These are phyloP conservation scores for Paratinospora sagittata DNA, from an alignment of 164 flowering plant genomes.

Conservation along the genomic window DNA sequence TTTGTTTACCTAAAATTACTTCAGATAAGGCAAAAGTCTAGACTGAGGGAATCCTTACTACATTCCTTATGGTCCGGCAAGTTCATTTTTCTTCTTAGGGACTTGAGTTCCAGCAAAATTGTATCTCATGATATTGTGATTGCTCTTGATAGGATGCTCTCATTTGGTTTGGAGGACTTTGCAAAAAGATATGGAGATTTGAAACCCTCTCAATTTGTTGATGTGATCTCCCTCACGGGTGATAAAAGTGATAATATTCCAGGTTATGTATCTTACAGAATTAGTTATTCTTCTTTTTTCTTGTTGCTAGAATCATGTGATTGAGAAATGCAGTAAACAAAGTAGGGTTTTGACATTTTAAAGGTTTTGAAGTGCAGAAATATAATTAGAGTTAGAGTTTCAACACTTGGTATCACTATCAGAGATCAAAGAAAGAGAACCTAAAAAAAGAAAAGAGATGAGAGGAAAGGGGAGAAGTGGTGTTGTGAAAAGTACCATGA, in stretches of 20 bases:
- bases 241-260: constrained; percentile 90
- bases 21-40: not conserved
- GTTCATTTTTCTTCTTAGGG: too few relatives aligned
- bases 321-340: too few relatives aligned
- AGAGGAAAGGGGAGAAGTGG: too few relatives aligned
- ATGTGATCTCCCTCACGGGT: constrained; percentile 71
- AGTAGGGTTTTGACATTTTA: not conserved
- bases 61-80: not conserved
- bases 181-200: constrained; percentile 66
- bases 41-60: not conserved
- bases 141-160: constrained; percentile 55
- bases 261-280: constrained; percentile 34
- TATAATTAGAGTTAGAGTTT: too few relatives aligned
- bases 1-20: not conserved
- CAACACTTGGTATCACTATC: not conserved
- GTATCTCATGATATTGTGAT: constrained; percentile 1
- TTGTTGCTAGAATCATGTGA: too few relatives aligned
- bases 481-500: too few relatives aligned
- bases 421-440: too few relatives aligned
- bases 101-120: not conserved
- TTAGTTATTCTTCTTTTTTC: not conserved
- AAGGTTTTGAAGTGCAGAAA: too few relatives aligned
- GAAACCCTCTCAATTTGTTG: constrained; percentile 85
- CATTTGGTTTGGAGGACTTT: constrained; percentile 91
- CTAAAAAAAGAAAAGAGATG: too few relatives aligned